Base-by-base conservation (phyloP, 2,329 filamentous ascomycete genomes). In the Trichoderma arundinaceum region DNA sequence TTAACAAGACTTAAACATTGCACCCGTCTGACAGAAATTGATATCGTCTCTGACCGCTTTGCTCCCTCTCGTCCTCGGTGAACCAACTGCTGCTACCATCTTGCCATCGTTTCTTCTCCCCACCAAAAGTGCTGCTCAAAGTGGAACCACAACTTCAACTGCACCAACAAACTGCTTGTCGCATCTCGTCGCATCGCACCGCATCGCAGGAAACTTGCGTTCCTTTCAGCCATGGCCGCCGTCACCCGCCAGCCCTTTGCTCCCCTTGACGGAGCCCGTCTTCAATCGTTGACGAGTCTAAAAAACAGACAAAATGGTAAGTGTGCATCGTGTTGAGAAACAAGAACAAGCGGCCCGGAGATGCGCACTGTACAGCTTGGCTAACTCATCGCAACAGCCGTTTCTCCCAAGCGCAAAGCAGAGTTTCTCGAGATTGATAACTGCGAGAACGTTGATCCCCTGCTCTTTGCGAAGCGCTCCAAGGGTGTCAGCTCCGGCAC, bases 281-380 rank as follows among this genome's bases (percentile, higher is more conserved):
- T 94, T 32, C 89, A 92, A 77, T 87, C 82, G 69, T 81, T 94
- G 72, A 89, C 88, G 32, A 92, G 88, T 78, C 79, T 89, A 58
- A 94, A 93, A 82, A 94, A 94, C 77, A 84, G 88, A 77, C 91
- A 94, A 75, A 89, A 89, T 82, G 84, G 87, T 90, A 84, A 71
- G 84, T 81, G 15, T 28, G 12, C 7, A 12, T 13, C 10, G 22
- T n/a, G 13, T 6, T 10, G 22, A 32, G 13, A 22, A 13, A 15
- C 15, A 32, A 32, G 41, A 4, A 39, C 35, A 17, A n/a, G n/a
- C n/a, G n/a, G n/a, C n/a, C n/a, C n/a, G n/a, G n/a, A n/a, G n/a
- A n/a, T n/a, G n/a, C n/a, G n/a, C n/a, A n/a, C n/a, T n/a, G n/a
- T n/a, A n/a, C n/a, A n/a, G n/a, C n/a, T 41, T 41, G 38, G 17